Percentiles rank a stretch among this genome's conserved stretches.
phyloP scores from a whole-genome alignment of 805 yeast genomes.

The Zygosaccharomyces lentus region DNA sequence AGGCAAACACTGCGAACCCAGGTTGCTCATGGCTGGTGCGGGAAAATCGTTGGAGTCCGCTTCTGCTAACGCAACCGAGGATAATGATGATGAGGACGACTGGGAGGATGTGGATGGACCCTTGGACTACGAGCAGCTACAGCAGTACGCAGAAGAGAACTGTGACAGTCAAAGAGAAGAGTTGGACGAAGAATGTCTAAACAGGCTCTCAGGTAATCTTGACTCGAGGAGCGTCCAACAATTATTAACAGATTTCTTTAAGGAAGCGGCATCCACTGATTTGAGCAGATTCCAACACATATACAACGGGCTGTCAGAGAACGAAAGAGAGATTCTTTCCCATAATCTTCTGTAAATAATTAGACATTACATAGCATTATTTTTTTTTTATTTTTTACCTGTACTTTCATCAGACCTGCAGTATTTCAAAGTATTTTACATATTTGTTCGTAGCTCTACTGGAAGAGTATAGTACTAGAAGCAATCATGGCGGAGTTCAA shows the following conservation, averaged over 20 bases:
- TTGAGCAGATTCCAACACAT: conserved; percentile 48
- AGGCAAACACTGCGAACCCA: conserved; percentile 43
- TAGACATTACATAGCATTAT: not conserved
- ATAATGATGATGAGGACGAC: conserved; percentile 43
- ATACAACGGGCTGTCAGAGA: conserved; percentile 46
- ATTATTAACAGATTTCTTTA: conserved; percentile 49
- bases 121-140: conserved; percentile 58
- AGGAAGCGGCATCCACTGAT: conserved; percentile 48
- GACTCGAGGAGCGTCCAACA: conserved; percentile 30
- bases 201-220: conserved; percentile 16
- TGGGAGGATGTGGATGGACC: conserved; percentile 81
- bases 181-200: conserved; percentile 8
- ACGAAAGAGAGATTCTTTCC: conserved; percentile 50
- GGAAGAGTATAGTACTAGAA: not conserved
- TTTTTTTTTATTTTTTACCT: not conserved
- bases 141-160: conserved; percentile 45
- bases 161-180: not conserved
- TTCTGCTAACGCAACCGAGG: conserved; percentile 9
- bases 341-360: conserved; percentile 38
- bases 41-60: conserved; percentile 16
- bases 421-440: not conserved
- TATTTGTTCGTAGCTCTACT: not conserved
- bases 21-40: conserved; percentile 28
- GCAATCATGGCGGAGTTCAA: conserved; percentile 33
- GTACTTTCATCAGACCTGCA: not conserved